Evolutionary conservation across 2,329 filamentous ascomycete species (phyloP), one percentile per base, ranked within the genome.

Genomic region (Penicillium rolfsii): DNA sequence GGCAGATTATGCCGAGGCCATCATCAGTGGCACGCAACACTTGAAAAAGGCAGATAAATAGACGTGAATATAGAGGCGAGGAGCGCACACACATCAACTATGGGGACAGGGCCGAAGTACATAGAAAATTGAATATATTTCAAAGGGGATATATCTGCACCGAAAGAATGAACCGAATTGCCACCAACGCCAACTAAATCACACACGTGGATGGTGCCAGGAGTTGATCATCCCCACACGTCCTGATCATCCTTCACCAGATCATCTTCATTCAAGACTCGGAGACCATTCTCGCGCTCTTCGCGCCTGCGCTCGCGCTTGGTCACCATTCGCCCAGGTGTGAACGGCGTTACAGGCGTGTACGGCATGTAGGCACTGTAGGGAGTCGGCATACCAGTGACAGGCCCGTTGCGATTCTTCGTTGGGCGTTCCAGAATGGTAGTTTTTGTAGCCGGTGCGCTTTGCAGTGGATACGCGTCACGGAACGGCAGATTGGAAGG

Each of bases 341-440:
- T 82, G 45, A 83, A 71, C 0, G 81, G 81, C 0, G 81, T 83
- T 24, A 83, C 76, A 0, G 81, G 81, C 2, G 80, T 83, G 53
- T 79, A 80, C 0, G 81, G 81, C 78, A 82, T 82, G 60, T 83
- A 83, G 6, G 81, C 79, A 63, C 79, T 82, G 58, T 83, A 82
- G 1, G 81, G 81, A 0, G 80, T 82, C 5, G 81, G 80, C 52
- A 82, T 71, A 5, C 81, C 80, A 0, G 81, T 82, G 45, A 78
- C 73, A 0, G 79, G 80, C 7, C 78, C 79, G n/a, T 70, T 65
- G 48, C 71, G 58, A 52, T 65, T 64, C 63, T 75, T 70, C 45
- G 71, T 65, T 6, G 79, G 79, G 12, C 79, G 74, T 58, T 82
- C 80, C 30, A 82, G 64, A 41, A 82, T 78, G 5, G 81, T 82